These are phyloP conservation scores for Chalara sp. DNA, from an alignment of 2,329 filamentous ascomycete species.

Conservation along the genomic window DNA sequence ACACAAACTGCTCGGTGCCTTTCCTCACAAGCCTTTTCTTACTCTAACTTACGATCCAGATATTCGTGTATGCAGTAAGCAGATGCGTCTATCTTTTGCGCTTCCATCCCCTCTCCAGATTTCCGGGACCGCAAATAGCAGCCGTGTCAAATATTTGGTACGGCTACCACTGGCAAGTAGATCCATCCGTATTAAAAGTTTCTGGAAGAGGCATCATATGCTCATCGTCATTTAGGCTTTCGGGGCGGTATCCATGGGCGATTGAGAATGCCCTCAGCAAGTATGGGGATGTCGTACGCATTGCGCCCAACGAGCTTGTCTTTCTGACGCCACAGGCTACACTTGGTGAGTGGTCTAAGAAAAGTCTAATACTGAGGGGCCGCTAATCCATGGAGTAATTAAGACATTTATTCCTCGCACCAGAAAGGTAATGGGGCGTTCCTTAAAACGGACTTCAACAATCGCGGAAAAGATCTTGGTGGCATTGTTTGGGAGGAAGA, in stretches of 20 bases:
- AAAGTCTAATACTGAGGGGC: background rate
- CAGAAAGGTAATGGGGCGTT: background rate
- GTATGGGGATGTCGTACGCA: conserved; percentile 12
- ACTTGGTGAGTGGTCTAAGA: background rate
- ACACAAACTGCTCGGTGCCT: too few relatives aligned
- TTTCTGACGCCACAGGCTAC: conserved; percentile 9
- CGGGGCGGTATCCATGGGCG: conserved; percentile 4
- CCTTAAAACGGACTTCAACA: conserved; percentile 4
- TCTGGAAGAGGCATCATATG: background rate
- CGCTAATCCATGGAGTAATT: background rate
- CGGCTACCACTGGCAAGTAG: conserved; percentile 3
- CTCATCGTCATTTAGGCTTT: background rate
- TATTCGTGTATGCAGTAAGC: background rate
- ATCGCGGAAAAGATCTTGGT: background rate
- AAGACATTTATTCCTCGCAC: background rate
- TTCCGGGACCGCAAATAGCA: conserved; percentile 7
- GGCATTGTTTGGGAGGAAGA: conserved; percentile 4
- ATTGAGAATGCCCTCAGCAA: conserved; percentile 1
- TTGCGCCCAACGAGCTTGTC: conserved; percentile 15
- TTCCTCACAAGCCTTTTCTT: too few relatives aligned
- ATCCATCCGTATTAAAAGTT: background rate
- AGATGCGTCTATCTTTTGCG: conserved; percentile 3
- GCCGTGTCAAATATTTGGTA: conserved; percentile 9
- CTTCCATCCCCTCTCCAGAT: conserved; percentile 9
- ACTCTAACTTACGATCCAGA: background rate